Percentiles rank a stretch among this genome's conserved stretches.
These are phyloP conservation scores for Pterocarpus santalinus DNA, from an alignment of 306 rosid genomes.

Conservation along the genomic window DNA sequence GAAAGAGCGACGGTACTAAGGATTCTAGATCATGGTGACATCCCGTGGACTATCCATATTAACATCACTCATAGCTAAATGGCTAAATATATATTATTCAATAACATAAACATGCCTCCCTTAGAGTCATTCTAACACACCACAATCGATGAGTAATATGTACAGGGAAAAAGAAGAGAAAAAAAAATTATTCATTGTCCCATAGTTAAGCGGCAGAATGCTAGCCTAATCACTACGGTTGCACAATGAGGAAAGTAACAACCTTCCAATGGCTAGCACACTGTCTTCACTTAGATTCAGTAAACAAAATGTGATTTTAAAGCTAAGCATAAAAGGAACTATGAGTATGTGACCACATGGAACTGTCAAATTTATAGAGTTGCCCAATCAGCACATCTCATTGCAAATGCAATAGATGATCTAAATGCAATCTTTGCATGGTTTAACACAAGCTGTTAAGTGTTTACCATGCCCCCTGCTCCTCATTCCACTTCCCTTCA, in stretches of 20 bases:
- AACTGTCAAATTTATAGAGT: slow-evolving; percentile 49
- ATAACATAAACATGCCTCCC: not conserved
- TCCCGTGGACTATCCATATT: too few relatives aligned
- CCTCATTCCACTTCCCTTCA: slow-evolving; percentile 40
- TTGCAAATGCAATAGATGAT: slow-evolving; percentile 47
- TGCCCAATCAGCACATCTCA: slow-evolving; percentile 53
- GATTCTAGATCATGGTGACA: too few relatives aligned
- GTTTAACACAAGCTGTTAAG: slow-evolving; percentile 12
- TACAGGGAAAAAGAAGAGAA: slow-evolving; percentile 35
- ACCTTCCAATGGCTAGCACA: slow-evolving; percentile 41
- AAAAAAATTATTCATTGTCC: slow-evolving; percentile 3
- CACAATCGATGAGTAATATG: slow-evolving; percentile 39
- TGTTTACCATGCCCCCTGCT: slow-evolving; percentile 45
- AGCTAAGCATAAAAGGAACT: slow-evolving; percentile 37
- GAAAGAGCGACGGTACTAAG: too few relatives aligned
- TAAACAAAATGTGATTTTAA: slow-evolving; percentile 25
- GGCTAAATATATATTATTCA: too few relatives aligned
- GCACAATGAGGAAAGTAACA: slow-evolving; percentile 40
- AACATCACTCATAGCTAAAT: too few relatives aligned
- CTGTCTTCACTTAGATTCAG: slow-evolving; percentile 37
- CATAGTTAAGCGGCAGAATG: slow-evolving; percentile 38
- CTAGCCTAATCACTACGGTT: slow-evolving; percentile 38
- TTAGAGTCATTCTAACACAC: slow-evolving; percentile 30
- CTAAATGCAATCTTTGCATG: slow-evolving; percentile 56
- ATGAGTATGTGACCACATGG: slow-evolving; percentile 45